phyloP scores from a whole-genome alignment of 768 basidiomycete species.

The Lactarius hengduanensis region DNA sequence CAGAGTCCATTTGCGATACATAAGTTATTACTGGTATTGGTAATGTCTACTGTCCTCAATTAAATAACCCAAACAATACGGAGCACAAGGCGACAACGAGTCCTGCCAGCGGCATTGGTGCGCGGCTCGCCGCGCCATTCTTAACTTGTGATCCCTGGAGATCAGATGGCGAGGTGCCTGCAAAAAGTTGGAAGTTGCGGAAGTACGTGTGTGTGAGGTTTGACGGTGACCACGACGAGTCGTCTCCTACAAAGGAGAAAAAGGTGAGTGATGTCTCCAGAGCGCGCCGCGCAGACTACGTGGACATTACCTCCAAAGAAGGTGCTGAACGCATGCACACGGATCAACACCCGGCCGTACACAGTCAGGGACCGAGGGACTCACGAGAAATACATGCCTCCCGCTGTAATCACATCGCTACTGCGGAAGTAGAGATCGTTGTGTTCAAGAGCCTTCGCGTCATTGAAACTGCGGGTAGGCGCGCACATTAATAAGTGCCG shows the following conservation, averaged over 20 bases:
- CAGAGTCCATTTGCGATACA: neutral
- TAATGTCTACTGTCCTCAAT: neutral
- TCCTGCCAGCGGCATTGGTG: neutral
- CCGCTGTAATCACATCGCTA: constrained; percentile 48
- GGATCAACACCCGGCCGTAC: neutral
- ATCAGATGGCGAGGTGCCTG: constrained; percentile 24
- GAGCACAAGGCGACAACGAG: constrained; percentile 7
- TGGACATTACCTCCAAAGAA: constrained; percentile 69
- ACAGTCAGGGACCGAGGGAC: neutral
- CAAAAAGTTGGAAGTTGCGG: constrained; percentile 64
- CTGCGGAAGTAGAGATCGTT: constrained; percentile 63
- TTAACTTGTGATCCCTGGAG: constrained; percentile 20
- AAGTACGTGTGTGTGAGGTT: constrained; percentile 68
- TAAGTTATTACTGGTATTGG: neutral
- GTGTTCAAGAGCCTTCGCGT: constrained; percentile 59
- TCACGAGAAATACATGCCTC: constrained; percentile 75
- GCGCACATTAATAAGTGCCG: neutral
- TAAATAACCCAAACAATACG: constrained; percentile 8
- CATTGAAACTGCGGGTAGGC: constrained; percentile 55
- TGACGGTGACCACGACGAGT: constrained; percentile 70
- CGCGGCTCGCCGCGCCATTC: neutral
- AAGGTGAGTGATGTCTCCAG: constrained; percentile 24
- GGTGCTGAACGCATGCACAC: constrained; percentile 45
- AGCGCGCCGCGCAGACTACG: neutral
- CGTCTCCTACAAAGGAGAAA: constrained; percentile 46